These are phyloP conservation scores for Papiliotrema flavescens DNA, from an alignment of 1,284 basidiomycete genomes.

Conservation along the genomic window DNA sequence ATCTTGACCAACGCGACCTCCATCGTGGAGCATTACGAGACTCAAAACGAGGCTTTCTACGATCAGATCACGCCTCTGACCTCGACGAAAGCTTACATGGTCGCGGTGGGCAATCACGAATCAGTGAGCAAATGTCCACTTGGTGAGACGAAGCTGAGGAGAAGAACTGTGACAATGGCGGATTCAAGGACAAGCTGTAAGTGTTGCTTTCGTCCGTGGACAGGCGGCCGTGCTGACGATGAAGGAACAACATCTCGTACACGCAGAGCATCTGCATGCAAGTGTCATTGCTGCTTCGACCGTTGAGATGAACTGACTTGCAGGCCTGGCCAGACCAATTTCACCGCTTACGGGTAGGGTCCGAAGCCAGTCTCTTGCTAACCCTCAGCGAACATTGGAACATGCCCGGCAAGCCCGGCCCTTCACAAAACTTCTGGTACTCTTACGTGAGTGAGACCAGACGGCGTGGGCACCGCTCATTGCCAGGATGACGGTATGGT, in stretches of 20 bases:
- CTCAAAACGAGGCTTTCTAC: conserved; percentile 34
- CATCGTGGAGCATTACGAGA: conserved; percentile 31
- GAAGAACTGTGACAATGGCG: conserved; percentile 21
- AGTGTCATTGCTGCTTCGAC: neutral
- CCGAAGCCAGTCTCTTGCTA: neutral
- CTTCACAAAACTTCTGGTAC: conserved; percentile 37
- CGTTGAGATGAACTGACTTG: neutral
- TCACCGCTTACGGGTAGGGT: conserved; percentile 17
- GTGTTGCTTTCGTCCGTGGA: neutral
- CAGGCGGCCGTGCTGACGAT: neutral
- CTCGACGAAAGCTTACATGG: conserved; percentile 32
- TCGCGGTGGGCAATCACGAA: conserved; percentile 32
- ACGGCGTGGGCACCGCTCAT: neutral
- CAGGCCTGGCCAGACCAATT: conserved; percentile 25
- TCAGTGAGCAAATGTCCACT: neutral
- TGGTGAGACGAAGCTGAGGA: neutral
- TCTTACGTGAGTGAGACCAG: conserved; percentile 12
- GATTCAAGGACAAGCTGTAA: conserved; percentile 17
- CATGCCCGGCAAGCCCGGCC: conserved; percentile 28
- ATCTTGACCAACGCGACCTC: conserved; percentile 13
- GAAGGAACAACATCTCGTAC: conserved; percentile 27
- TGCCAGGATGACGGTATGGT: conserved; percentile 15
- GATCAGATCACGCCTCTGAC: conserved; percentile 27
- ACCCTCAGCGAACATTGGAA: conserved; percentile 30
- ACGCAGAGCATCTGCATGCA: conserved; percentile 20